These are phyloP conservation scores for Stromatinia cepivora DNA, from an alignment of 2,329 filamentous ascomycete species.

Conservation along the genomic window DNA sequence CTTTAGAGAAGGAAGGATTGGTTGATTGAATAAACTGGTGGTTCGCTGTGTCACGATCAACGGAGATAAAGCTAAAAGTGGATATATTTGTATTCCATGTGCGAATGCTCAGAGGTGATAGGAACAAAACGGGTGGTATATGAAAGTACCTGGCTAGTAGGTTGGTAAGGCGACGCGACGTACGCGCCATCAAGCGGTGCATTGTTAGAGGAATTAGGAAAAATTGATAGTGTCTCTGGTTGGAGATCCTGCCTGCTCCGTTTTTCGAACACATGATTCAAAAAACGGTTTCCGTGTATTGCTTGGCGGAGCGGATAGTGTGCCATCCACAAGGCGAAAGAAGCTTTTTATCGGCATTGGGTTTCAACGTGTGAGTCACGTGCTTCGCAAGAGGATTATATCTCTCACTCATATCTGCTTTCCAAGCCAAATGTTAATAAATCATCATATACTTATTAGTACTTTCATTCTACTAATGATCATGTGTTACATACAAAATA, in stretches of 20 bases:
- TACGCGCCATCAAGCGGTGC: constrained; percentile 1
- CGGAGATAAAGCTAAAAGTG: constrained; percentile 10
- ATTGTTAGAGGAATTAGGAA: background rate
- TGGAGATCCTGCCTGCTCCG: too few relatives aligned
- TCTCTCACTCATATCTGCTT: too few relatives aligned
- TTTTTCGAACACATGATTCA: too few relatives aligned
- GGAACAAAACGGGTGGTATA: background rate
- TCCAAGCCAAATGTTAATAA: too few relatives aligned
- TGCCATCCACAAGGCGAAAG: background rate
- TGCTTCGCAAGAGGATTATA: background rate
- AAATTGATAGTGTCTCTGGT: background rate
- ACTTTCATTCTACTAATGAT: too few relatives aligned
- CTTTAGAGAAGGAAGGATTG: constrained; percentile 13
- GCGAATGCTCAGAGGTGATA: background rate
- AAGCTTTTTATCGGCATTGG: background rate
- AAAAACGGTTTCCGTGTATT: too few relatives aligned
- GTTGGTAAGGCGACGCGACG: background rate
- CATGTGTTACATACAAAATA: too few relatives aligned
- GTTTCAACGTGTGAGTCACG: background rate
- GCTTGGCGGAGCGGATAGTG: too few relatives aligned
- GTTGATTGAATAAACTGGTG: background rate
- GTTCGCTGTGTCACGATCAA: background rate
- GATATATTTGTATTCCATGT: background rate
- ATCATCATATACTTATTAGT: too few relatives aligned
- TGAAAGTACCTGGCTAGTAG: background rate